A percentile compares a stretch with the other conserved stretches of the same genome.
Evolutionary conservation across 257 asterid species (phyloP).

Genomic region (Gentiana straminea): DNA sequence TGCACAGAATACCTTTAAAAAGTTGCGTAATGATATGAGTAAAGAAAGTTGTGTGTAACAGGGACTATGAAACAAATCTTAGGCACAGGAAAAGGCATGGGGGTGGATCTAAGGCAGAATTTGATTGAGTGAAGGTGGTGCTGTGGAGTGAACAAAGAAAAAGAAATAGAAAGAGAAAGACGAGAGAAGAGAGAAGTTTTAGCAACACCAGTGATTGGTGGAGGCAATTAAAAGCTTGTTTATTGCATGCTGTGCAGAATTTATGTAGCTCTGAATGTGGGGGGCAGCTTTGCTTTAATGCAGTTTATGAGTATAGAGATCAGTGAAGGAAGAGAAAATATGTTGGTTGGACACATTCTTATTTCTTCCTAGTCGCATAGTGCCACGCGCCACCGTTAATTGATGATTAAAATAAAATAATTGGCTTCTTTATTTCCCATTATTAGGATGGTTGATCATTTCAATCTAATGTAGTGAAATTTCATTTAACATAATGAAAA

Average conservation of each 20-base stretch:
- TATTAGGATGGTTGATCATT: too few species aligned
- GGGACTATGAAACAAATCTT: constrained; percentile 3
- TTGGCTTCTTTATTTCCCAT: too few species aligned
- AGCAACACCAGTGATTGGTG: not conserved
- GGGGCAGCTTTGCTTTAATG: constrained; percentile 12
- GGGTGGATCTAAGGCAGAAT: constrained; percentile 58
- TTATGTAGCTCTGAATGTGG: not conserved
- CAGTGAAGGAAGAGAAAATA: not conserved
- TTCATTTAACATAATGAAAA: too few species aligned
- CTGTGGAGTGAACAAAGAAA: not conserved
- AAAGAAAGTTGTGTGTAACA: constrained; percentile 4
- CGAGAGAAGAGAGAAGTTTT: not conserved
- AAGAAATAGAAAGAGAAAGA: constrained; percentile 2
- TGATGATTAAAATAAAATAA: too few species aligned
- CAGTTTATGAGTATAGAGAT: constrained; percentile 13
- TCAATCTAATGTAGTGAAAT: too few species aligned
- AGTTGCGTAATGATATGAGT: constrained; percentile 7
- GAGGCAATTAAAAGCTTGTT: constrained; percentile 5
- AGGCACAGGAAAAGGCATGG: constrained; percentile 15
- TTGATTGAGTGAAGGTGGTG: too few species aligned
- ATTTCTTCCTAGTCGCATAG: too few species aligned
- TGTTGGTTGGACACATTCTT: too few species aligned
- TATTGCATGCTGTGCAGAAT: not conserved
- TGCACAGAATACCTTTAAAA: constrained; percentile 13
- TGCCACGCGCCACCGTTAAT: too few species aligned